A percentile compares a stretch with the other conserved stretches of the same genome.
Evolutionary conservation across 768 basidiomycete species (phyloP).

Genomic region (Zangia roseola): DNA sequence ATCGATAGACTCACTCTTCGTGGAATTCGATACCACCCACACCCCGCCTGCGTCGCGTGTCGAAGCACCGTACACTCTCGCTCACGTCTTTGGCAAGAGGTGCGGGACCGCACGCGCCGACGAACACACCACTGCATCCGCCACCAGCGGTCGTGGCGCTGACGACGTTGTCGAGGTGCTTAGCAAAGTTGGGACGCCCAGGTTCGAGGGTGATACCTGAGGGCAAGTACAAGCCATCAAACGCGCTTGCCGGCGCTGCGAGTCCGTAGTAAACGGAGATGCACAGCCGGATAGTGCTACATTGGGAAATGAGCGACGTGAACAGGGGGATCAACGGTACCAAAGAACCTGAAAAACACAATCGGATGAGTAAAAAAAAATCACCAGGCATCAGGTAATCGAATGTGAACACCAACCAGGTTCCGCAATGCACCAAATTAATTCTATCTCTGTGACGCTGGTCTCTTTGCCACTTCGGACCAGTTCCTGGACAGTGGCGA

Average conservation of each 20-base stretch:
- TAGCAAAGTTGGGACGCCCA: slow-evolving; percentile 51
- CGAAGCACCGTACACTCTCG: slow-evolving; percentile 33
- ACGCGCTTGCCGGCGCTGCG: slow-evolving; percentile 19
- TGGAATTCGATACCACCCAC: slow-evolving; percentile 41
- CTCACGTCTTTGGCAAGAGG: slow-evolving; percentile 32
- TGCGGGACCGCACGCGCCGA: slow-evolving; percentile 44
- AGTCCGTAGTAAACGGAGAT: slow-evolving; percentile 61
- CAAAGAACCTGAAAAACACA: slow-evolving; percentile 35
- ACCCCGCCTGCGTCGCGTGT: slow-evolving; percentile 21
- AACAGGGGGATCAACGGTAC: slow-evolving; percentile 50
- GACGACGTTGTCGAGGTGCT: slow-evolving; percentile 46
- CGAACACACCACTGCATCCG: slow-evolving; percentile 35
- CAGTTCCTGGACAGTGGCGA: slow-evolving; percentile 64
- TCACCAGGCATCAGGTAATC: too few relatives aligned
- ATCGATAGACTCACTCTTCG: slow-evolving; percentile 33
- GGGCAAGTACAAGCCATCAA: slow-evolving; percentile 32
- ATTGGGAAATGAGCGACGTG: slow-evolving; percentile 44
- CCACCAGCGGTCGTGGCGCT: slow-evolving; percentile 38
- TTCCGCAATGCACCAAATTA: slow-evolving; percentile 68
- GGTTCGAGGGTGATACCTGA: slow-evolving; percentile 45
- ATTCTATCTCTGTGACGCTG: slow-evolving; percentile 55
- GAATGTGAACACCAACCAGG: slow-evolving; percentile 36
- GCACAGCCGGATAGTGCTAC: slow-evolving; percentile 42
- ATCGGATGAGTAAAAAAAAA: too few relatives aligned
- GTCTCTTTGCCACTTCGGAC: slow-evolving; percentile 47